A percentile compares a stretch with the other conserved stretches of the same genome.
Conservation (phyloP, 2,329 filamentous ascomycete genomes). For the Sporothrix inflata region DNA sequence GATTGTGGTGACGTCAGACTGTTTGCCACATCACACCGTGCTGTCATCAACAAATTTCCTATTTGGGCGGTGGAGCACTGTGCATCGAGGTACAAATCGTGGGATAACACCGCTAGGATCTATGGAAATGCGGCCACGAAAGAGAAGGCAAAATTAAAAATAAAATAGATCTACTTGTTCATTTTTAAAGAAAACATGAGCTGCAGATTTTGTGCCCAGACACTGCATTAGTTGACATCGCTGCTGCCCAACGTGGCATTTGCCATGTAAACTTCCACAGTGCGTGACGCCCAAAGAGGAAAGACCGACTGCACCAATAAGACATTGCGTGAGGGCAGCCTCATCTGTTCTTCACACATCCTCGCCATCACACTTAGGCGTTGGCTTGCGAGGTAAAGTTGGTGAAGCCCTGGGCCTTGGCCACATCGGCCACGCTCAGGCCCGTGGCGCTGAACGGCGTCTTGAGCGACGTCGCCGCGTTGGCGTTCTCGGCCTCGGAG, state of each 20-base stretch:
- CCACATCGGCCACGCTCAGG: conserved; percentile 66
- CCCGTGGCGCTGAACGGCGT: conserved; percentile 62
- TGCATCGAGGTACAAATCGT: not conserved
- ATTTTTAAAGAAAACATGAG: not conserved
- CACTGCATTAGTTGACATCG: not conserved
- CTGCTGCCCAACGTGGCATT: too few relatives aligned
- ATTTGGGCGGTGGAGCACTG: conserved; percentile 18
- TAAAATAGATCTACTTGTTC: not conserved
- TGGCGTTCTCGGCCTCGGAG: conserved; percentile 61
- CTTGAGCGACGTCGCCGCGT: conserved; percentile 56
- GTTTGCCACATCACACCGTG: conserved; percentile 12
- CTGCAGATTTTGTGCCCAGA: not conserved
- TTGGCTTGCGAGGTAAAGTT: conserved; percentile 55
- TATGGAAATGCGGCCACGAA: not conserved
- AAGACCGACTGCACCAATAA: not conserved
- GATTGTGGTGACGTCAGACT: conserved; percentile 17
- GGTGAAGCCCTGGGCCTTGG: conserved; percentile 64
- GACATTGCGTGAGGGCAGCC: not conserved
- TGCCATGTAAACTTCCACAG: conserved; percentile 1
- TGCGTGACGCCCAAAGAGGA: conserved; percentile 3
- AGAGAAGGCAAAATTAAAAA: not conserved
- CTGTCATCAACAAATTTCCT: conserved; percentile 11
- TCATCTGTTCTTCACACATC: not conserved
- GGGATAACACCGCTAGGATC: not conserved
- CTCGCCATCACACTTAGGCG: not conserved